Base-by-base conservation (phyloP, 2,329 filamentous ascomycete species). In the Phialemonium atrogriseum region DNA sequence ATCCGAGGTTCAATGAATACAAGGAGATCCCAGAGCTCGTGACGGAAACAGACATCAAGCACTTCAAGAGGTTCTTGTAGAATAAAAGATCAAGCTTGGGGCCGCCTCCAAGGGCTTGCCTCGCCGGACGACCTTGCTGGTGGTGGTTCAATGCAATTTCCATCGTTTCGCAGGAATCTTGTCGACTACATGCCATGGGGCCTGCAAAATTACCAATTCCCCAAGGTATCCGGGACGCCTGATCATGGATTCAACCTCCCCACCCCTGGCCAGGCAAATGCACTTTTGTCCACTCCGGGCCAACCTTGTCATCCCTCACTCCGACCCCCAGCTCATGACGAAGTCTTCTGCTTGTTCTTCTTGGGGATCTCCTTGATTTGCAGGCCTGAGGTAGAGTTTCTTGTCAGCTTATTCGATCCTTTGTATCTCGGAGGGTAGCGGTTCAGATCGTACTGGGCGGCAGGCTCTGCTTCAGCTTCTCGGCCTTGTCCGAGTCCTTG, bases 391-490 rank as follows among this genome's bases (percentile, higher is more conserved):
- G 32, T 26, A 15, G 24, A 21, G 41, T 41, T 48, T 44, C 26
- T n/a, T 22, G 29, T 44, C 34, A 44, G 40, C 39, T n/a, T n/a
- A n/a, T n/a, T n/a, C n/a, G n/a, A n/a, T n/a, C n/a, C n/a, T n/a
- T n/a, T n/a, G n/a, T n/a, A n/a, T n/a, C n/a, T n/a, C n/a, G n/a
- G n/a, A n/a, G n/a, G n/a, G n/a, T n/a, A n/a, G n/a, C n/a, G n/a
- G n/a, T n/a, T n/a, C n/a, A n/a, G n/a, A n/a, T 70, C 86, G 57
- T 88, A 98, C 91, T 84, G 55, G 91, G 93, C 58, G 91, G 93
- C 47, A 98, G 77, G 64, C 80, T 87, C 79, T 96, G 89, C 87
- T 95, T 96, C 53, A 98, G 81, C 84, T 98, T 98, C 75, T 96
- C 91, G 68, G 89, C 93, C 85, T 96, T 96, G 64, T 95, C 91